Evolutionary conservation across 2,329 filamentous ascomycete genomes (phyloP), one percentile per base, ranked within the genome.

Genomic region (Ophiocordyceps robertsii): DNA sequence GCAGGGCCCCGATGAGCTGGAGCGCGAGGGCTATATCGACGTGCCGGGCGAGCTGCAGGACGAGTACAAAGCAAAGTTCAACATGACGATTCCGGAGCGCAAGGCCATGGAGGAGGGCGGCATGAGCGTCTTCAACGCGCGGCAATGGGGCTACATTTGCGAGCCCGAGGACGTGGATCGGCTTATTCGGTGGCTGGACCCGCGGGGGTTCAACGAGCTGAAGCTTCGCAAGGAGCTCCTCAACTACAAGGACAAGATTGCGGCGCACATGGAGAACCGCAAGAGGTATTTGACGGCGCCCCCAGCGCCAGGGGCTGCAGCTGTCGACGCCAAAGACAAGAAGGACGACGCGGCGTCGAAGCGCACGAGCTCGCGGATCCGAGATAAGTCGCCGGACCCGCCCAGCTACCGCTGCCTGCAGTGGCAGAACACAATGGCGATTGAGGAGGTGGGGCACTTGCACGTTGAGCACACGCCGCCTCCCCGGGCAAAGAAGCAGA

Each of bases 111-210:
- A 98, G 59, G 92, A 98, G 65, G 89, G 88, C 6, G 61, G 72
- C 0, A 93, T 87, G 1, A 83, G 81, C 52, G 76, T 96, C 3
- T 78, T 75, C 45, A 81, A 73, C 41, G 86, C 90, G 2, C 66
- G 68, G 12, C 83, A 96, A 60, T 98, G 92, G 89, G 92, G 84
- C 11, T 98, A 86, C 63, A 88, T 87, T 53, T 84, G 90, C 32
- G 83, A 92, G 11, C 78, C 85, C 0, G 77, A 82, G 39, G 74
- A 84, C 32, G 64, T 98, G 6, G 84, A 92, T 47, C 75, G 74
- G 41, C 72, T 98, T 16, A 77, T 96, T 47, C 74, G 75, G 41
- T 98, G 92, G 89, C 73, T 98, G 5, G 90, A 98, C 55, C 75
- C 81, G 12, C 82, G 86, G 14, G 92, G 92, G 1, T 72, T 82